These are phyloP conservation scores for Priceomyces haplophilus DNA, from an alignment of 805 yeast genomes.

Conservation along the genomic window DNA sequence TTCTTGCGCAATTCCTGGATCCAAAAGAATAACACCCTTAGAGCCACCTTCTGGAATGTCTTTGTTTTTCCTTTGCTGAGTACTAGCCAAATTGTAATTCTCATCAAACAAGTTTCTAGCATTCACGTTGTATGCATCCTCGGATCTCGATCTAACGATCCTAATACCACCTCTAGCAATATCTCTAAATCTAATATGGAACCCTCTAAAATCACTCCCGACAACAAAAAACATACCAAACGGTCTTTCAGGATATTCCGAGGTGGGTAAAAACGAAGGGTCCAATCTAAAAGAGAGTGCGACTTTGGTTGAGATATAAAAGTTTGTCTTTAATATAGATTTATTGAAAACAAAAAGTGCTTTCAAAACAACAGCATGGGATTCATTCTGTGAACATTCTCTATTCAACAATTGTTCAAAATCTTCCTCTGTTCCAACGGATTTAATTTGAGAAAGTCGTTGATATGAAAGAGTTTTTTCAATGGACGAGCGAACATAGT, in stretches of 20 bases:
- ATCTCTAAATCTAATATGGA: conserved; percentile 95
- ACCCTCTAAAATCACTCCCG: conserved; percentile 95
- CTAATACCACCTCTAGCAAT: conserved; percentile 98
- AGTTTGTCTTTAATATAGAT: conserved; percentile 87
- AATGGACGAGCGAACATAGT: conserved; percentile 69
- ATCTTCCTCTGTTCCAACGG: conserved; percentile 71
- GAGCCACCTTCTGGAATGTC: conserved; percentile 99
- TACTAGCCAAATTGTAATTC: conserved; percentile 90
- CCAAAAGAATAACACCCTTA: conserved; percentile 90
- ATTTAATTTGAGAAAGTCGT: conserved; percentile 73
- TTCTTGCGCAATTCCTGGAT: conserved; percentile 71
- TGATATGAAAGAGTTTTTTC: conserved; percentile 84
- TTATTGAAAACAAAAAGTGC: conserved; percentile 84
- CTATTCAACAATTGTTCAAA: conserved; percentile 65
- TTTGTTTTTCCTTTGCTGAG: conserved; percentile 95
- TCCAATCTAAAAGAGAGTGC: conserved; percentile 90
- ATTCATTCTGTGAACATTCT: conserved; percentile 77
- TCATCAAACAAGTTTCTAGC: conserved; percentile 91
- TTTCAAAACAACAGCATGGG: conserved; percentile 71
- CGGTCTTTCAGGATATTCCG: conserved; percentile 90
- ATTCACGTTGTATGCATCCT: conserved; percentile 81
- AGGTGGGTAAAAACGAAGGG: conserved; percentile 76
- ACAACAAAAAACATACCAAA: conserved; percentile 94
- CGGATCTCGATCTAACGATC: conserved; percentile 82
- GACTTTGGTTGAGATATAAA: conserved; percentile 89